These are phyloP conservation scores for Suillus subaureus DNA, from an alignment of 768 basidiomycete species.

Conservation along the genomic window DNA sequence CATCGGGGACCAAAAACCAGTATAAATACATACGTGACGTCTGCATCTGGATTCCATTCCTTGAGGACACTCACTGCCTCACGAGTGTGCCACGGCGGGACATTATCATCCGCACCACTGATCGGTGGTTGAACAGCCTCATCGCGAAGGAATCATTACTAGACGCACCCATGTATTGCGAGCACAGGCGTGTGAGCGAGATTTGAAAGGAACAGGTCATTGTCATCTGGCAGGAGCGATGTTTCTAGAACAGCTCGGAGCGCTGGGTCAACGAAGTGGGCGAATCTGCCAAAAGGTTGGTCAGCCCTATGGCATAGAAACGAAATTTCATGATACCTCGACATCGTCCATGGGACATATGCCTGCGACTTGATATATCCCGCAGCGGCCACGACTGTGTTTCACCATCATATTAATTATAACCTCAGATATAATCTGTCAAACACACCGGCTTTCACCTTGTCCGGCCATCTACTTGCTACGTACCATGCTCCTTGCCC, in stretches of 20 bases:
- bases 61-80: constrained; percentile 61
- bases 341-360: constrained; percentile 75
- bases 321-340: constrained; percentile 41
- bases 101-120: constrained; percentile 82
- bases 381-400: constrained; percentile 71
- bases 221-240: constrained; percentile 81
- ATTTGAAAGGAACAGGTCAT: constrained; percentile 85
- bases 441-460: constrained; percentile 26
- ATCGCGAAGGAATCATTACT: not conserved
- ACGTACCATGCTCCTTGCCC: constrained; percentile 89
- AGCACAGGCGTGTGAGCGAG: constrained; percentile 68
- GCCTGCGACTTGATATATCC: constrained; percentile 87
- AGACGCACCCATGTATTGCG: constrained; percentile 74
- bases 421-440: not conserved
- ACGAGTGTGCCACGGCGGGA: constrained; percentile 84
- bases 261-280: constrained; percentile 77
- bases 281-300: constrained; percentile 43
- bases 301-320: not conserved
- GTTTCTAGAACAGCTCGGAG: constrained; percentile 73
- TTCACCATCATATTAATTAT: not conserved
- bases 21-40: constrained; percentile 48
- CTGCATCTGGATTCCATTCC: constrained; percentile 54
- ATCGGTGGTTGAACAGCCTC: not conserved
- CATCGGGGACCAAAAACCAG: constrained; percentile 1
- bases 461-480: constrained; percentile 76